These are phyloP conservation scores for Botrytis squamosa DNA, from an alignment of 2,329 filamentous ascomycete genomes.

Conservation along the genomic window DNA sequence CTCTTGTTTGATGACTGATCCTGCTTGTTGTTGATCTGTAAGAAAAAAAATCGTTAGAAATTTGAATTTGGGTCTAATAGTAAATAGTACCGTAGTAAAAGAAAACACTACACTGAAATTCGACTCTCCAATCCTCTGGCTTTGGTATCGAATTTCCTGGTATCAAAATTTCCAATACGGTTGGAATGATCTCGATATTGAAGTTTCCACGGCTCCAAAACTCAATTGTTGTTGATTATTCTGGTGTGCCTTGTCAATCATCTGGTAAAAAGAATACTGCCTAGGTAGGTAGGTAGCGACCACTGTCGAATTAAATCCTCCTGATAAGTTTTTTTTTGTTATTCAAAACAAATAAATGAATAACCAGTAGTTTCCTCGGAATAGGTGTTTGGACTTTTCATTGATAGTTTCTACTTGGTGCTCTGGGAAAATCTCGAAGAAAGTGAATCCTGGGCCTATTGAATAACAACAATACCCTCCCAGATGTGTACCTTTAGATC, in stretches of 20 bases:
- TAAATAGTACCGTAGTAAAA: neutral
- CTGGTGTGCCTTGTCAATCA: neutral
- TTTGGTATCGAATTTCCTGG: neutral
- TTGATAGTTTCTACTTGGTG: neutral
- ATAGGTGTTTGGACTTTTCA: neutral
- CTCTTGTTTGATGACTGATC: slow-evolving; percentile 18
- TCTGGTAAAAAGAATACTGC: neutral
- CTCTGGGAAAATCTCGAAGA: neutral
- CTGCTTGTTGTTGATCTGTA: slow-evolving; percentile 12
- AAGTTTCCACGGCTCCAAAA: neutral
- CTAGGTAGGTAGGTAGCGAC: neutral
- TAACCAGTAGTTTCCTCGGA: neutral
- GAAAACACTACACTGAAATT: neutral
- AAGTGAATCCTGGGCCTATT: neutral
- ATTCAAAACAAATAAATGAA: neutral
- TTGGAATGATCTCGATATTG: neutral
- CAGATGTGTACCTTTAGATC: too few species aligned
- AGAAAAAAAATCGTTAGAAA: slow-evolving; percentile 5
- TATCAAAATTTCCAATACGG: neutral
- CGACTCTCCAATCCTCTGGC: neutral
- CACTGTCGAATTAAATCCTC: neutral
- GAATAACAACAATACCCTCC: neutral
- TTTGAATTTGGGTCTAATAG: neutral
- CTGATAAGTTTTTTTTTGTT: neutral
- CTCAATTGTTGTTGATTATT: neutral